Base-by-base conservation (phyloP, 2,329 filamentous ascomycete genomes). In the Thyridium curvatum region DNA sequence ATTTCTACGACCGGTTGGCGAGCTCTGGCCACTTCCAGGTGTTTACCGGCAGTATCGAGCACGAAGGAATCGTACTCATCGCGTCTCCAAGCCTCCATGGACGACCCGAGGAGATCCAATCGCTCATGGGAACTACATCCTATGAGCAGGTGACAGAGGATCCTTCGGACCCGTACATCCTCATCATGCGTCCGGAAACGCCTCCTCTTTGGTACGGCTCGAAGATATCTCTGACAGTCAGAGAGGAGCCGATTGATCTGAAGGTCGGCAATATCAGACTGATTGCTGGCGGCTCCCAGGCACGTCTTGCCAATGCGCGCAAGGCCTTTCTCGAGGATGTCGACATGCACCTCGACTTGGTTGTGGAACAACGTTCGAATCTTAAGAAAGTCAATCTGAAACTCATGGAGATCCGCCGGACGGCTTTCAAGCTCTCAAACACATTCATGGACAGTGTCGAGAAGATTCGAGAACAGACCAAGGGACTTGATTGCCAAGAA, bases 371-470 rank as follows among this genome's bases (percentile, higher is more conserved):
- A 53, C 78, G 93, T 48, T 94, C 93, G 15, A 97, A 96, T 56
- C 74, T 98, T 30, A 85, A 87, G 46, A 87, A 94, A 50, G 93
- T 98, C 49, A 94, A 97, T 55, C 70, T 82, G 37, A 86, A 94
- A 57, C 68, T 98, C 46, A 91, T 88, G 52, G 94, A 94, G 58
- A 95, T 96, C 52, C 90, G 94, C 52, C 89, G 90, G 58, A 94
- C 94, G 3, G 88, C 91, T 3, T 97, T 94, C 70, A 95, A 94
- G 61, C 73, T 98, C 32, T 95, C 89, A 37, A 97, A 96, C 63
- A 88, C 89, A 7, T 97, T 98, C 62, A 96, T 98, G 88, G 91
- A 97, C 61, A 96, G 89, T 56, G 93, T 98, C 33, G 88, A 94
- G 57, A 88, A 87, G 46, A 93, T 98, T 47, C 78, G 89, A 46